These are phyloP conservation scores for Hyphodiscus sp. DNA, from an alignment of 2,329 filamentous ascomycete genomes.

Conservation along the genomic window DNA sequence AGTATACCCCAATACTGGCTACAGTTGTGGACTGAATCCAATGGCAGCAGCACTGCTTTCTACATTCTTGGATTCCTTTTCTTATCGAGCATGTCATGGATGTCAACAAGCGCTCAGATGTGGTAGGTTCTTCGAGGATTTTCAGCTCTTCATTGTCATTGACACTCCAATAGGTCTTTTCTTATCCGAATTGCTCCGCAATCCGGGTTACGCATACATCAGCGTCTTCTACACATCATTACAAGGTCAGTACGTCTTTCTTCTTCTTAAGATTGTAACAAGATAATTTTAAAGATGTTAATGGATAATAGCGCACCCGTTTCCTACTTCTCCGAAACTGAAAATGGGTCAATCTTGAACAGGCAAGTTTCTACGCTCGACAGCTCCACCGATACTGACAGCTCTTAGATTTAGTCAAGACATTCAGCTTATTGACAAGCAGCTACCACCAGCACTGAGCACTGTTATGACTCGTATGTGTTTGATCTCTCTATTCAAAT, in stretches of 20 bases:
- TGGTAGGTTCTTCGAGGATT: constrained; percentile 26
- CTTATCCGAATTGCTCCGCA: constrained; percentile 31
- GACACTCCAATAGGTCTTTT: constrained; percentile 26
- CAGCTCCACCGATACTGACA: not conserved
- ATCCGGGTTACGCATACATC: constrained; percentile 32
- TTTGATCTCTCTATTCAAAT: constrained; percentile 22
- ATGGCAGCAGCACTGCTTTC: constrained; percentile 17
- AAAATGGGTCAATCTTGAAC: constrained; percentile 37
- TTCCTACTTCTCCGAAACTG: constrained; percentile 35
- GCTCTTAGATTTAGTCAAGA: constrained; percentile 17
- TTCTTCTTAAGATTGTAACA: not conserved
- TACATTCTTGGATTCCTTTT: constrained; percentile 34
- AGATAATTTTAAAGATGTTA: not conserved
- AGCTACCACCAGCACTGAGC: constrained; percentile 26
- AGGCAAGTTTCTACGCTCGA: constrained; percentile 23
- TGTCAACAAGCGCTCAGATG: constrained; percentile 31
- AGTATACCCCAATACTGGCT: constrained; percentile 14
- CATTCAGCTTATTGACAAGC: constrained; percentile 13
- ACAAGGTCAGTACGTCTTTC: constrained; percentile 18
- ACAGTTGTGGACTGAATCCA: constrained; percentile 9
- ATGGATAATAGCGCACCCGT: constrained; percentile 32
- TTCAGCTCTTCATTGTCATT: not conserved
- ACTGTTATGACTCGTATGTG: constrained; percentile 32
- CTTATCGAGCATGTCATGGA: constrained; percentile 32
- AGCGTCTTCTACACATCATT: constrained; percentile 29